Evolutionary conservation across 208 protist genomes (phyloP).

Genomic region (Crithidia acanthocephali): DNA sequence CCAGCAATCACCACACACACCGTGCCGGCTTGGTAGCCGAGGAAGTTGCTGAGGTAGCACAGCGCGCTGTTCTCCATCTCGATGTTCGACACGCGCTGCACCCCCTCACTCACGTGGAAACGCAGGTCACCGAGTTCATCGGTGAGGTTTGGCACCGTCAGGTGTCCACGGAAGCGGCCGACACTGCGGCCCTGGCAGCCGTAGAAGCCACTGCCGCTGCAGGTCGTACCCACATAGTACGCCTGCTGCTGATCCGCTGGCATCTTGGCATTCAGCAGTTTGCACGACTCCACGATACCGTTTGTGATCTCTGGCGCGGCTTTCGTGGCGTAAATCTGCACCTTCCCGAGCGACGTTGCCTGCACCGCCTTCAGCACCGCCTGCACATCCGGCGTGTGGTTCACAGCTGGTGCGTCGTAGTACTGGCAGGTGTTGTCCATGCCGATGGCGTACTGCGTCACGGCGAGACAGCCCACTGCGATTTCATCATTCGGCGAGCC

Average conservation of each 20-base stretch:
- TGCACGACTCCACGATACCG: conserved; percentile 47
- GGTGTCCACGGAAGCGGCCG: conserved; percentile 54
- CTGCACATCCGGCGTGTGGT: conserved; percentile 40
- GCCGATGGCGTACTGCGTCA: conserved; percentile 65
- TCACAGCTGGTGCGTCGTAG: conserved; percentile 45
- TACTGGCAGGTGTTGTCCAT: conserved; percentile 88
- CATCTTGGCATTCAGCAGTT: conserved; percentile 35
- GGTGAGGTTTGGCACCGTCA: conserved; percentile 54
- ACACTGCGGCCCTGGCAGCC: conserved; percentile 76
- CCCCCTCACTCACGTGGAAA: conserved; percentile 50
- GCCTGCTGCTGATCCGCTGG: conserved; percentile 35
- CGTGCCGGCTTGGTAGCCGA: conserved; percentile 72
- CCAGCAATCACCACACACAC: conserved; percentile 68
- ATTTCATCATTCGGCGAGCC: conserved; percentile 60
- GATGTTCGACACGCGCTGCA: conserved; percentile 65
- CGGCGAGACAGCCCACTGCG: conserved; percentile 51
- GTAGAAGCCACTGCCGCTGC: conserved; percentile 77
- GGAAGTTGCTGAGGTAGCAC: conserved; percentile 62
- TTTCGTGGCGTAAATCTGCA: conserved; percentile 67
- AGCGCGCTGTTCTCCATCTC: conserved; percentile 82
- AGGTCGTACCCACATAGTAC: conserved; percentile 67
- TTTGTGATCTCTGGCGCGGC: conserved; percentile 58
- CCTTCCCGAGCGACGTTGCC: conserved; percentile 45
- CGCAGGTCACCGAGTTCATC: conserved; percentile 55
- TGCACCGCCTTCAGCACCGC: conserved; percentile 44